Evolutionary conservation across 2,329 filamentous ascomycete genomes (phyloP).

Genomic region (Fusarium camptoceras): DNA sequence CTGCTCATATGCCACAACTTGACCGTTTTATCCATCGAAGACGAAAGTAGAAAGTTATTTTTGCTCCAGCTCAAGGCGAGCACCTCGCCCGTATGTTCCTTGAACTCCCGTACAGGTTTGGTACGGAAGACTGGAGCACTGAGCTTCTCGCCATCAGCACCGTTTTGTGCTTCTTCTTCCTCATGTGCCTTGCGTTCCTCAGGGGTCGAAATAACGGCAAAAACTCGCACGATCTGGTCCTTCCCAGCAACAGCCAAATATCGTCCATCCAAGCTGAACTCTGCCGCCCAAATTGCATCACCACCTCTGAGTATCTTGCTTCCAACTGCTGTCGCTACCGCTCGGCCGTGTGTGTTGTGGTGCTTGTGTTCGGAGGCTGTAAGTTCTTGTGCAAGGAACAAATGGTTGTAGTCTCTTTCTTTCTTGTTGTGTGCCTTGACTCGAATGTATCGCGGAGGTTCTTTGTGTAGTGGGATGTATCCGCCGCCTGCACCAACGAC

Average conservation of each 20-base stretch:
- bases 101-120: conserved; percentile 82
- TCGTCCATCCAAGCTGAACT: conserved; percentile 91
- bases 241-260: conserved; percentile 94
- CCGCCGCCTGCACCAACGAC: conserved; percentile 74
- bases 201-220: conserved; percentile 84
- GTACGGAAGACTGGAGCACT: conserved; percentile 91
- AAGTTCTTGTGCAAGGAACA: conserved; percentile 95
- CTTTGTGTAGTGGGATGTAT: conserved; percentile 87
- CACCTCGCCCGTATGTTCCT: conserved; percentile 86
- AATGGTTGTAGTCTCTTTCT: conserved; percentile 80
- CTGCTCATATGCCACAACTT: conserved; percentile 91
- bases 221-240: conserved; percentile 86
- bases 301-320: conserved; percentile 58
- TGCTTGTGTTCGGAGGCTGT: conserved; percentile 63
- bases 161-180: conserved; percentile 62
- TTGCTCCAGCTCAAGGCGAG: conserved; percentile 98
- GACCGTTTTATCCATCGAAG: conserved; percentile 98
- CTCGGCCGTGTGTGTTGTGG: conserved; percentile 46
- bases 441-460: conserved; percentile 91
- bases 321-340: conserved; percentile 53
- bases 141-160: conserved; percentile 67
- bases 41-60: conserved; percentile 96
- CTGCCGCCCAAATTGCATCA: conserved; percentile 88
- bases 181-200: conserved; percentile 83
- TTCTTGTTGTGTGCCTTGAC: conserved; percentile 86